Conservation (phyloP, 441 rosid species). For the Capsella rubella region DNA sequence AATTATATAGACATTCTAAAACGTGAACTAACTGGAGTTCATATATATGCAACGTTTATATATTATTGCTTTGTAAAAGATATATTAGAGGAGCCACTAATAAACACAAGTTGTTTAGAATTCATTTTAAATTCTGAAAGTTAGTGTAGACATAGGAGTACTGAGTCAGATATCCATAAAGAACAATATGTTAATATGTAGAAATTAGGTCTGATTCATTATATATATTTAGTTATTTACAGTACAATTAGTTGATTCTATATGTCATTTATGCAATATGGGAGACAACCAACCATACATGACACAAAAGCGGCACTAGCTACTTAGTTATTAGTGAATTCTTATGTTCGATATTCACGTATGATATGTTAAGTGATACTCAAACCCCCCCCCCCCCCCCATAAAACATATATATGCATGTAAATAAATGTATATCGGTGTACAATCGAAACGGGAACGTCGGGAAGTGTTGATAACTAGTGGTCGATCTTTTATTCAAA, state of each 20-base stretch:
- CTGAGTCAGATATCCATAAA: slow-evolving; percentile 46
- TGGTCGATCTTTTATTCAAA: slow-evolving; percentile 3
- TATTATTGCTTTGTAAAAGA: not conserved
- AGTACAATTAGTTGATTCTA: slow-evolving; percentile 1
- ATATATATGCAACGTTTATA: slow-evolving; percentile 6
- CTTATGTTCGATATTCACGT: not conserved
- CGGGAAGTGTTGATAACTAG: not conserved
- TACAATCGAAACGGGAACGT: not conserved
- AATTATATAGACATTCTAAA: slow-evolving; percentile 7
- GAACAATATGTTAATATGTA: slow-evolving; percentile 40
- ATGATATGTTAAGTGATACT: not conserved
- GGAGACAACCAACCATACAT: slow-evolving; percentile 42
- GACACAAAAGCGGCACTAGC: slow-evolving; percentile 27
- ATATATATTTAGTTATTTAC: slow-evolving; percentile 4
- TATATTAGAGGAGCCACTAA: slow-evolving; percentile 15
- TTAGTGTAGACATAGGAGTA: slow-evolving; percentile 33
- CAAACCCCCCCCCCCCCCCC: too few species aligned
- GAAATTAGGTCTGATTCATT: slow-evolving; percentile 39
- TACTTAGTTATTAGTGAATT: slow-evolving; percentile 34
- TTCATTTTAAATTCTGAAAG: slow-evolving; percentile 8
- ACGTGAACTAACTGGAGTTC: not conserved
- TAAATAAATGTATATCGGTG: not conserved
- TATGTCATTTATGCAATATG: slow-evolving; percentile 32
- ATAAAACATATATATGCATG: not conserved
- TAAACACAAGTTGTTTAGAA: slow-evolving; percentile 30